These are phyloP conservation scores for Volvox carteri DNA, from an alignment of 163 green algal genomes.

Conservation along the genomic window DNA sequence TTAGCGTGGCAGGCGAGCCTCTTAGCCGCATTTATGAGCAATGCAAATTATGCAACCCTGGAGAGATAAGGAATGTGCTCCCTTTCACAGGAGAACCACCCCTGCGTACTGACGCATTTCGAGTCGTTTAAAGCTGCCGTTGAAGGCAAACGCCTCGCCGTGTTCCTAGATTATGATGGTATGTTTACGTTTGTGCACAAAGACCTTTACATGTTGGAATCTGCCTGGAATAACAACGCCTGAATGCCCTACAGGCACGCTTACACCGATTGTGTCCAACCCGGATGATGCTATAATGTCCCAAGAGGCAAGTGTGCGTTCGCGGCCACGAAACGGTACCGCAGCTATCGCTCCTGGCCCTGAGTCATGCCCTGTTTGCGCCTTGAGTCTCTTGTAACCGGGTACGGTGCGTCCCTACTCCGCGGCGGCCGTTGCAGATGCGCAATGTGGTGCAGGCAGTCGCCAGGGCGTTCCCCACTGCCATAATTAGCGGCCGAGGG, in stretches of 20 bases:
- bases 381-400: background rate
- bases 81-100: conserved; percentile 68
- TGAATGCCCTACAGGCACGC: conserved; percentile 78
- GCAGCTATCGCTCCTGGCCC: too few species aligned
- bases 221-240: background rate
- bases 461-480: conserved; percentile 92
- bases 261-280: conserved; percentile 97
- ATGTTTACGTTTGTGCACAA: background rate
- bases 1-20: conserved; percentile 12
- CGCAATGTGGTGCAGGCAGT: conserved; percentile 83
- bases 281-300: conserved; percentile 93
- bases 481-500: conserved; percentile 95
- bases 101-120: conserved; percentile 80
- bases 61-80: background rate
- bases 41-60: too few species aligned
- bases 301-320: conserved; percentile 71
- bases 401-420: background rate
- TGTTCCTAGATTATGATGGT: conserved; percentile 99
- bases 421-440: conserved; percentile 73
- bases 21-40: background rate
- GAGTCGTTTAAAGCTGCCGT: conserved; percentile 67
- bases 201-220: background rate
- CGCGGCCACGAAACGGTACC: too few species aligned
- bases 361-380: background rate
- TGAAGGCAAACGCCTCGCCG: conserved; percentile 77